Base-by-base conservation (phyloP, 2,329 filamentous ascomycete species). In the Pseudocercospora fijiensis region DNA sequence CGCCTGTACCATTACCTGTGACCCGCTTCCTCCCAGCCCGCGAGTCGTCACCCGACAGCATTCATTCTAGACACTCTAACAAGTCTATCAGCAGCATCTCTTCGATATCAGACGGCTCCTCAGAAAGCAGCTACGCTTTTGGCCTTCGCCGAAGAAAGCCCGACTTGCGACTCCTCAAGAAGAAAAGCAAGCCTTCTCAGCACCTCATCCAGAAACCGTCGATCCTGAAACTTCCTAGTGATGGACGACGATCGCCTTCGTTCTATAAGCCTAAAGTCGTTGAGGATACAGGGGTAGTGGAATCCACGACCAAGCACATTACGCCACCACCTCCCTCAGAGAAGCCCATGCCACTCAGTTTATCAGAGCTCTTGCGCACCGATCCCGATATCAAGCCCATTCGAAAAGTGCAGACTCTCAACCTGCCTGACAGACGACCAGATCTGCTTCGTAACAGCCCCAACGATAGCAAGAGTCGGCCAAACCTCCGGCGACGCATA, bases 231-330 rank as follows among this genome's bases (percentile, higher is more conserved):
- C 47, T 49, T 6, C 37, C 52, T 1, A 16, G 57, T 1, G 60
- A 65, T 13, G 43, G 49, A 30, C 24, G 56, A 22, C 66, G 68
- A 6, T 68, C 71, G 18, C 64, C 71, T 7, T 72, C 73, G 1
- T 74, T 67, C 33, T 70, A 69, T 49, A 58, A 66, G 55, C 71
- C 73, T 4, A 73, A 67, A 58, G 71, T 74, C 1, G 66, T 74
- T 4, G 67, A 73, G 60, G 73, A 74, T 49, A 69, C 65, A 43
- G 66, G 68, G 4, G 41, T 66, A 18, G 37, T 67, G 2, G 64
- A 61, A 41, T 60, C 61, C 18, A 66, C 65, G 2, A 66, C 66
- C 3, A 60, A 30, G 9, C 26, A 55, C 18, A 63, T 66, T n/a
- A 22, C 24, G 4, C 57, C 63, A 24, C 58, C 45, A 11, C 22